phyloP scores from a whole-genome alignment of 208 protist species.

The Eutreptiella sp. region DNA sequence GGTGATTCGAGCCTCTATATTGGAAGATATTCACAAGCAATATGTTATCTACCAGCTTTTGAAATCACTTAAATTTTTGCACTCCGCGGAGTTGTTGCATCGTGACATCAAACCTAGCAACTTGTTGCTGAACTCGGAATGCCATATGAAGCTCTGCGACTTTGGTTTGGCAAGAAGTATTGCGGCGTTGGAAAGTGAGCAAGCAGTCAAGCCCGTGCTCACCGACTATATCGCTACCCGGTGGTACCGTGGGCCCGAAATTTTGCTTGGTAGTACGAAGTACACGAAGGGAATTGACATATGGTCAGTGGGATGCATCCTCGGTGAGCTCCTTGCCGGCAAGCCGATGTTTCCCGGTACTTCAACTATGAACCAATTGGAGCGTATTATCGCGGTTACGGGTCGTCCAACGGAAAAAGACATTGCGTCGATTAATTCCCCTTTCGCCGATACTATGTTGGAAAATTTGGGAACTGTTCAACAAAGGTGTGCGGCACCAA shows the following conservation, averaged over 20 bases:
- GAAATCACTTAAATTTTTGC: constrained; percentile 92
- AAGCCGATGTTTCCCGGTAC: constrained; percentile 90
- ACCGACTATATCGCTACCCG: constrained; percentile 91
- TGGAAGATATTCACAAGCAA: constrained; percentile 93
- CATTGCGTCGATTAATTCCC: constrained; percentile 83
- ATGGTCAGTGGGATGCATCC: constrained; percentile 96
- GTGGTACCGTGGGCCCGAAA: constrained; percentile 98
- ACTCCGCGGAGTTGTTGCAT: constrained; percentile 76
- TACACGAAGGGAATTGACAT: constrained; percentile 96
- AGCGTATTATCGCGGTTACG: constrained; percentile 86
- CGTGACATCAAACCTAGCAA: constrained; percentile 88
- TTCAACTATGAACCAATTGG: constrained; percentile 92
- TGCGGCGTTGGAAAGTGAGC: constrained; percentile 68
- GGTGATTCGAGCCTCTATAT: constrained; percentile 93
- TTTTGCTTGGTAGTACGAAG: constrained; percentile 86
- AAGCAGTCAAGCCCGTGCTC: constrained; percentile 67
- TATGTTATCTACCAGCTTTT: constrained; percentile 95
- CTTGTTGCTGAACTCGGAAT: constrained; percentile 82
- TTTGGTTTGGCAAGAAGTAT: constrained; percentile 95
- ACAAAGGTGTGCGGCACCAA: constrained; percentile 40
- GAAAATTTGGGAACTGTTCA: constrained; percentile 62
- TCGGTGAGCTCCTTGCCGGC: constrained; percentile 87
- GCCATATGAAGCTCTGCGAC: constrained; percentile 92
- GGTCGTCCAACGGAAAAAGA: constrained; percentile 74
- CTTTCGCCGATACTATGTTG: constrained; percentile 88